These are phyloP conservation scores for Sporothrix brunneoviolacea DNA, from an alignment of 2,329 filamentous ascomycete species.

Conservation along the genomic window DNA sequence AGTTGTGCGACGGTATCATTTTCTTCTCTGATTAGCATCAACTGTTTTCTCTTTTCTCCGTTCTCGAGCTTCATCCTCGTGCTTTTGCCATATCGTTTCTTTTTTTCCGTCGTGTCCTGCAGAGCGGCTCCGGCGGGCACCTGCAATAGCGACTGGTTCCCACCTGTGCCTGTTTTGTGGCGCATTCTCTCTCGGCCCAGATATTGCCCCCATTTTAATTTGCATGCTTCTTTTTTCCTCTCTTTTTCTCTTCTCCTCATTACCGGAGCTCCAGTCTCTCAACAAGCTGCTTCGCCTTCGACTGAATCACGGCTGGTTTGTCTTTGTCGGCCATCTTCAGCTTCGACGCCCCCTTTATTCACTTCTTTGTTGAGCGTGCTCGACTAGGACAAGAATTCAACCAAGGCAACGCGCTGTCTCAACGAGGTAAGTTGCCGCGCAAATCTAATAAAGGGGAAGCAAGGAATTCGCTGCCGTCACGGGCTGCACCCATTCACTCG, in stretches of 20 bases:
- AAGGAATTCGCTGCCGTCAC: no score
- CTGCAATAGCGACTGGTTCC: slow-evolving; percentile 1
- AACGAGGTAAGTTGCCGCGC: no score
- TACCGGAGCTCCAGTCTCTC: not conserved
- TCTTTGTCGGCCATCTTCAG: not conserved
- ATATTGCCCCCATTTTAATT: slow-evolving; percentile 10
- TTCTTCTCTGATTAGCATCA: no score
- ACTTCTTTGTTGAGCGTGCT: not conserved
- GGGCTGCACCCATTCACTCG: no score
- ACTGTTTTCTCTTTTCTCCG: no score
- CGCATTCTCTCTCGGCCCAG: slow-evolving; percentile 7
- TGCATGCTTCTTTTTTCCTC: not conserved
- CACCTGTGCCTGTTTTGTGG: slow-evolving; percentile 7
- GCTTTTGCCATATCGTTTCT: no score
- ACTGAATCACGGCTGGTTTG: slow-evolving; percentile 1
- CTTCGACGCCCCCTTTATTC: not conserved
- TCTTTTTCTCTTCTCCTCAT: not conserved
- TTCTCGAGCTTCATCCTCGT: no score
- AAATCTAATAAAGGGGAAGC: no score
- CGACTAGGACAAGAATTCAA: no score
- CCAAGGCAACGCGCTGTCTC: no score
- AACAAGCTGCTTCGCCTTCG: slow-evolving; percentile 1
- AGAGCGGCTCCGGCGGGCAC: not conserved
- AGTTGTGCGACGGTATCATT: not conserved
- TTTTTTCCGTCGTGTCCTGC: not conserved